phyloP scores from a whole-genome alignment of 345 rosid genomes.

The Eucalyptus regnans region DNA sequence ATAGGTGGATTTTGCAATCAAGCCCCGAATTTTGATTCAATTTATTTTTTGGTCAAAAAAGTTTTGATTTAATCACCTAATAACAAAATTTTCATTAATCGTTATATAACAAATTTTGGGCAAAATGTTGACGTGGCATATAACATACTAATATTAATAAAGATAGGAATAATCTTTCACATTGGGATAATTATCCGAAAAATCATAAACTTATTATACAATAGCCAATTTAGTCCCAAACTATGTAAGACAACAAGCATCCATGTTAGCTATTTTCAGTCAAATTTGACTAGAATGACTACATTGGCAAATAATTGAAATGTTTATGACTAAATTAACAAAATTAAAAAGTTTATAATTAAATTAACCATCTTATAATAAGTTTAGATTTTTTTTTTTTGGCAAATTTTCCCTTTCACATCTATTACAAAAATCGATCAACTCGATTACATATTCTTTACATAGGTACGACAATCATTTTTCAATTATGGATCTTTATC shows the following conservation, averaged over 20 bases:
- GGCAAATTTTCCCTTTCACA: background rate
- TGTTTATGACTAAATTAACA: background rate
- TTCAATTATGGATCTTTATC: background rate
- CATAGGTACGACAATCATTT: background rate
- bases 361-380: background rate
- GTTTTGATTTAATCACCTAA: background rate
- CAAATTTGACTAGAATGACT: background rate
- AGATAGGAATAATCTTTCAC: background rate
- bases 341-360: background rate
- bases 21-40: background rate
- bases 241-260: background rate
- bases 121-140: background rate
- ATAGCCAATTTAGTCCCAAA: accelerated
- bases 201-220: no score
- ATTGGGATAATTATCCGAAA: background rate
- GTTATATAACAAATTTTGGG: background rate
- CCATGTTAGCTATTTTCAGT: accelerated
- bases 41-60: background rate
- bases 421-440: background rate
- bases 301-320: background rate
- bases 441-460: background rate
- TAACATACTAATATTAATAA: background rate
- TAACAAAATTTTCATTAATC: background rate
- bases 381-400: no score
- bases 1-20: background rate